These are phyloP conservation scores for Trichoderma citrinoviride DNA, from an alignment of 2,329 filamentous ascomycete species.

Conservation along the genomic window DNA sequence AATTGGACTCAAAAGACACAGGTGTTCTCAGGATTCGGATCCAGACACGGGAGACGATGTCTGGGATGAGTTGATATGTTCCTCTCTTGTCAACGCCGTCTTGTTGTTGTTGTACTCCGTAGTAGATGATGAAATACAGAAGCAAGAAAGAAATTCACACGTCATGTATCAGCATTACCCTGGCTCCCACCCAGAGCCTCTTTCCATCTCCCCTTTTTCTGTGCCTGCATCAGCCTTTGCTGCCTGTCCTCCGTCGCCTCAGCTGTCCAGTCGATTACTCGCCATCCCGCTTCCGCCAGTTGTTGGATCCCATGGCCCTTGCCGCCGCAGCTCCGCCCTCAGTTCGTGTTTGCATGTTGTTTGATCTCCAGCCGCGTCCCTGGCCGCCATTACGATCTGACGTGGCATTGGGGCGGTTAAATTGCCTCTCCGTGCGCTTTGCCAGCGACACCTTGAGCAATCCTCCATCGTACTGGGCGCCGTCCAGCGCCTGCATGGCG, in stretches of 20 bases:
- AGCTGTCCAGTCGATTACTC: not conserved
- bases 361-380: constrained; percentile 5
- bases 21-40: too few species aligned
- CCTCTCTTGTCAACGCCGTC: not conserved
- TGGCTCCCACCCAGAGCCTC: not conserved
- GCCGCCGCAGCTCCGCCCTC: not conserved
- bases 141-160: constrained; percentile 6
- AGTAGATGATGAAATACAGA: not conserved
- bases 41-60: too few species aligned
- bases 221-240: not conserved
- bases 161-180: constrained; percentile 5
- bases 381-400: constrained; percentile 5
- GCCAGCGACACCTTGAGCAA: constrained; percentile 25
- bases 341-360: not conserved
- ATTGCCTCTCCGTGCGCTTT: constrained; percentile 13
- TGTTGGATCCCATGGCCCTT: constrained; percentile 21
- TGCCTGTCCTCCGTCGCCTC: not conserved
- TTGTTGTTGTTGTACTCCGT: not conserved
- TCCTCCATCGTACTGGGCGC: constrained; percentile 27
- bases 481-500: constrained; percentile 41
- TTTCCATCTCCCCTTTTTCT: not conserved
- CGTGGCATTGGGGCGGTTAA: not conserved
- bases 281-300: constrained; percentile 18
- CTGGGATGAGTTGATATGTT: not conserved
- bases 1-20: not conserved